Percentiles rank a stretch among this genome's conserved stretches.
Conservation (phyloP, 768 basidiomycete genomes). For the Rhodotorula diobovata region DNA sequence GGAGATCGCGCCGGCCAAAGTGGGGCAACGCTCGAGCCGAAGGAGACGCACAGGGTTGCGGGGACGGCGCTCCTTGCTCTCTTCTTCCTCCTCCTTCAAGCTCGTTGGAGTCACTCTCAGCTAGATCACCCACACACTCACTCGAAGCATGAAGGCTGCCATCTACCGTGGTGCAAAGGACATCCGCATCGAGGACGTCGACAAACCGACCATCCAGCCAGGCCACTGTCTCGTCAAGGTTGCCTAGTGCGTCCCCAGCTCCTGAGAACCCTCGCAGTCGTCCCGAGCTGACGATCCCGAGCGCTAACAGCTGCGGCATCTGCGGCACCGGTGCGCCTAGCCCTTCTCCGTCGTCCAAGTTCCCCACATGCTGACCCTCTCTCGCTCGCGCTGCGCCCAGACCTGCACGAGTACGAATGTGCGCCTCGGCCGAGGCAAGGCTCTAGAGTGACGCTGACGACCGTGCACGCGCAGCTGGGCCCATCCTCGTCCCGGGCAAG, state of each 20-base stretch:
- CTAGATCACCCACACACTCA: no score
- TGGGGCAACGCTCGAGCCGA: no score
- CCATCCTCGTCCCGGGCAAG: constrained; percentile 46
- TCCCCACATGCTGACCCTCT: not conserved
- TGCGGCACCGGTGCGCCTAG: constrained; percentile 46
- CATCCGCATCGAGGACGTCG: constrained; percentile 52
- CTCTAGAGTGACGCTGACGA: not conserved
- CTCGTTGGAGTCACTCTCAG: no score
- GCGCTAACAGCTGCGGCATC: constrained; percentile 42
- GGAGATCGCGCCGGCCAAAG: no score
- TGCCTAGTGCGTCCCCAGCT: constrained; percentile 46
- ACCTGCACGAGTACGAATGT: constrained; percentile 51
- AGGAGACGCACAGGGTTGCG: no score
- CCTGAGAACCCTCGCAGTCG: not conserved
- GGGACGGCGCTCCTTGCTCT: not conserved
- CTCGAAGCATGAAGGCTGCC: constrained; percentile 51
- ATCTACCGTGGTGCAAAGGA: constrained; percentile 52
- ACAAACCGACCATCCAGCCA: constrained; percentile 45
- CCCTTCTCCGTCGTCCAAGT: no score
- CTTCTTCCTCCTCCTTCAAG: no score
- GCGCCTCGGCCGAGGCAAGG: not conserved
- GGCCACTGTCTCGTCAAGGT: constrained; percentile 51
- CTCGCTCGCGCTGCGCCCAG: not conserved
- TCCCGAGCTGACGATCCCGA: not conserved
- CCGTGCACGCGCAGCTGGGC: constrained; percentile 2